Percentiles rank a stretch among this genome's conserved stretches.
Conservation (phyloP, 768 basidiomycete genomes). For the Suillus bovinus region DNA sequence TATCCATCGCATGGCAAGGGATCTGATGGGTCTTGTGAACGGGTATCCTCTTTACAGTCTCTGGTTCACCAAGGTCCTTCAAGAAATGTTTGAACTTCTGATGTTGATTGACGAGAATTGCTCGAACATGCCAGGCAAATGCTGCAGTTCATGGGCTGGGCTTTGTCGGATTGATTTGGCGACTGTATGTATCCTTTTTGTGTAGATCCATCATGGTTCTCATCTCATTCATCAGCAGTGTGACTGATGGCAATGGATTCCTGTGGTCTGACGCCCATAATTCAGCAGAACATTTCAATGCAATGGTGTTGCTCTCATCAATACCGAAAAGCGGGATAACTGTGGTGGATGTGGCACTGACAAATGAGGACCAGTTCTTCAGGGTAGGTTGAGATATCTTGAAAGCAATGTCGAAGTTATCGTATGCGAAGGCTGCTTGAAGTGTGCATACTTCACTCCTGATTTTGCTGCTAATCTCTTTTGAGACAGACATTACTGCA, state of each 20-base stretch:
- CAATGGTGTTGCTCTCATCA: not conserved
- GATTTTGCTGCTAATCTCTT: conserved; percentile 20
- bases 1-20: conserved; percentile 17
- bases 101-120: not conserved
- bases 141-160: not conserved
- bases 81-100: not conserved
- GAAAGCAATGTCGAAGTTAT: conserved; percentile 45
- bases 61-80: not conserved
- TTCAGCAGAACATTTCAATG: not conserved
- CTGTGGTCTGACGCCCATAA: not conserved
- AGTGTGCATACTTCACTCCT: conserved; percentile 27
- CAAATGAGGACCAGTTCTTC: not conserved
- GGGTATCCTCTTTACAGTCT: not conserved
- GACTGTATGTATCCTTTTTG: conserved; percentile 5
- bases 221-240: not conserved
- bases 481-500: conserved; percentile 30
- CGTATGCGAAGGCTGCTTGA: conserved; percentile 34
- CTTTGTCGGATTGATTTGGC: not conserved
- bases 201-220: not conserved
- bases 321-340: not conserved
- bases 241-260: not conserved
- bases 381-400: conserved; percentile 23
- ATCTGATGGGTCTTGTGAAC: not conserved
- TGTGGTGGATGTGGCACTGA: not conserved
- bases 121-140: not conserved